Base-by-base conservation (phyloP, 129 eudicot species). In the Sambucus nigra region DNA sequence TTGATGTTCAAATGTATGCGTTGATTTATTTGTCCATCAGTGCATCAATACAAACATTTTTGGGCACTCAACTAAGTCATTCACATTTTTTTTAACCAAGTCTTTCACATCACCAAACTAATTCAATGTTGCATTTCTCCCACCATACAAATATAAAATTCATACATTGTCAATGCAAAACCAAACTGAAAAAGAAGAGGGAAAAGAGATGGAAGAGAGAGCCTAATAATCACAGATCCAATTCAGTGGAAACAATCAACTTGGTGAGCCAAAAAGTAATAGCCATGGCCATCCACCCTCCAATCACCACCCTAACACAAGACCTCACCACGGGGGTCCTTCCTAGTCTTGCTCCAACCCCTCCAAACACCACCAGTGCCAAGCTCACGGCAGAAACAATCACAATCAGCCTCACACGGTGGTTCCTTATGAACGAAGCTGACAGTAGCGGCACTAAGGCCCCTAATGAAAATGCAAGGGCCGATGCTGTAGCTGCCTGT, bases 221-320 rank as follows among this genome's bases (percentile, higher is more conserved):
- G 7, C 21, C 10, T 5, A n/a, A 1, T 14, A 32, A 26, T 49
- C 54, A 57, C 41, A 33, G 19, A 41, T 42, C 19, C 32, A 67
- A 18, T 27, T 60, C 73, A 42, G 31, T 31, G 25, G 67, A 15
- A 24, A 50, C 59, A 14, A 68, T 42, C 51, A 46, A 24, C 49
- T 68, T 68, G 44, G 73, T 67, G 17, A 67, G 52, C 20, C 66
- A 55, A 40, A 24, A 67, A 18, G 73, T 67, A 12, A 59, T 51
- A 7, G 61, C 73, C 67, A 68, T 68, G 3, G 73, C 73, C 35
- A 60, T 52, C 67, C 66, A 68, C 8, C 67, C 73, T 59, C 73
- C 67, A 16, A 68, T n/a, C 29, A 60, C 23, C 46, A 68, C 73
- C 41, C 73, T 59, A 20, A 44, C 54, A 53, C 61, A 68, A 19